Conservation (phyloP, 176 grass and related monocot species). For the Neostapfia colusana region DNA sequence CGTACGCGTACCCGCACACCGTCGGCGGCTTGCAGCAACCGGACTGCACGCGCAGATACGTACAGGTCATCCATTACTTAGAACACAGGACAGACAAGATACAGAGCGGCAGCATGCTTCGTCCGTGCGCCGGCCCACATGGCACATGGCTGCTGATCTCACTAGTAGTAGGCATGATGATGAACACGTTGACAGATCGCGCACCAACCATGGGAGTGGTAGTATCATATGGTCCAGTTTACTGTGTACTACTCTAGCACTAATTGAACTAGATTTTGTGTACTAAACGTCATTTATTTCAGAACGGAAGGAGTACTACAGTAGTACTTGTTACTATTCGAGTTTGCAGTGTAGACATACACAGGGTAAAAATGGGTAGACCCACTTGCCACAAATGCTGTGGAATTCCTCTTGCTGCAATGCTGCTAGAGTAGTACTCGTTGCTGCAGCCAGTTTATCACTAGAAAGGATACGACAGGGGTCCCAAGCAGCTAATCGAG, state of each 20-base stretch:
- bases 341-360: too few relatives aligned
- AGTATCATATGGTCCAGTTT: background rate
- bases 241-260: background rate
- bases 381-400: background rate
- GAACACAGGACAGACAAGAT: background rate
- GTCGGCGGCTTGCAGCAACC: slow-evolving; percentile 96
- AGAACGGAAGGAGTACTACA: too few relatives aligned
- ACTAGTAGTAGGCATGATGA: background rate
- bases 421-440: background rate
- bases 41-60: slow-evolving; percentile 40
- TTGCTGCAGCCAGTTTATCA: background rate
- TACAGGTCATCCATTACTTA: background rate
- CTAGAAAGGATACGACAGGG: background rate
- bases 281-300: too few relatives aligned
- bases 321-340: too few relatives aligned
- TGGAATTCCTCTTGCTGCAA: background rate
- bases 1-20: slow-evolving; percentile 67
- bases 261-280: background rate
- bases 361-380: background rate
- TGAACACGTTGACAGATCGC: background rate
- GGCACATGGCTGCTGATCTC: slow-evolving; percentile 20
- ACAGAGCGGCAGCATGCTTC: background rate
- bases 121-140: slow-evolving; percentile 34
- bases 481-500: too few relatives aligned
- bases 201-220: background rate